phyloP scores from a whole-genome alignment of 441 rosid genomes.

The Brassica balearica region DNA sequence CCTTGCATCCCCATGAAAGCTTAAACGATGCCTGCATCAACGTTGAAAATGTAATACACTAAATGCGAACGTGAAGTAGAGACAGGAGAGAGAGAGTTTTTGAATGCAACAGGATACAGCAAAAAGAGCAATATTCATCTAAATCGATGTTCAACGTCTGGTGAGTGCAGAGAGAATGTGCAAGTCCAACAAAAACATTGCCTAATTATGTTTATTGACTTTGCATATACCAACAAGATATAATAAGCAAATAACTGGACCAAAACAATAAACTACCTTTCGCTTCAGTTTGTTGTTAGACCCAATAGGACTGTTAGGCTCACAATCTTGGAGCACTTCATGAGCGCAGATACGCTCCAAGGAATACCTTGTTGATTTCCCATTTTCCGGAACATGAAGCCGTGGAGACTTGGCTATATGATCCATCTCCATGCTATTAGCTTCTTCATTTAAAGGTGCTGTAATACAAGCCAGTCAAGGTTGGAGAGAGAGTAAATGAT shows the following conservation, averaged over 20 bases:
- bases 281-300: neutral
- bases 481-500: constrained; percentile 15
- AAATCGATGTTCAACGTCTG: neutral
- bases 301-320: neutral
- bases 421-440: constrained; percentile 43
- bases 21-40: constrained; percentile 87
- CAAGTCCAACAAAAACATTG: neutral
- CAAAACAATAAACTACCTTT: neutral
- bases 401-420: constrained; percentile 23
- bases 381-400: neutral
- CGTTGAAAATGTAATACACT: neutral
- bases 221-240: too few species aligned
- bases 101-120: neutral
- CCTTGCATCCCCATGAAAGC: constrained; percentile 94
- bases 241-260: too few species aligned
- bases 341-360: neutral
- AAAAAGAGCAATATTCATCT: neutral
- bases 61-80: neutral
- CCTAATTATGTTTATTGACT: too few species aligned
- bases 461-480: constrained; percentile 4
- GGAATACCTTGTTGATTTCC: neutral
- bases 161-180: neutral
- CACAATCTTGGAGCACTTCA: neutral
- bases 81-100: neutral
- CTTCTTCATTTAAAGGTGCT: constrained; percentile 42